Evolutionary conservation across 352 stramenopile genomes (phyloP).

Genomic region (Pythium aristosporum): DNA sequence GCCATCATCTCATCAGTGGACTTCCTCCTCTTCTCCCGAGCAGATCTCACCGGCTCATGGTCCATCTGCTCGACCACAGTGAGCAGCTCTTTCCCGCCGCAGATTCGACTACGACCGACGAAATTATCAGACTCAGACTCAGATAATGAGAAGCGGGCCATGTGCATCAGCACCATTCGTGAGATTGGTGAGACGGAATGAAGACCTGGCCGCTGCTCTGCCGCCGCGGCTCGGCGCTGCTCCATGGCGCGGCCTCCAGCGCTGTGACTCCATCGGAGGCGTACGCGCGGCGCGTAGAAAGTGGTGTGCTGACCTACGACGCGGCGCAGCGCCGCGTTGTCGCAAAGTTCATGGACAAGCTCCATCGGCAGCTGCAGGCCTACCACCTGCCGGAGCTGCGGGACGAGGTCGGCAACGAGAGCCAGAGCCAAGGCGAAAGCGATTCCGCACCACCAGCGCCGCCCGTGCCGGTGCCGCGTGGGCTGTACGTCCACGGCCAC

Average conservation of each 20-base stretch:
- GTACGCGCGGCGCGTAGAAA: slow-evolving; percentile 20
- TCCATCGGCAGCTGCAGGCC: slow-evolving; percentile 47
- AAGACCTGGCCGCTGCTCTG: not conserved
- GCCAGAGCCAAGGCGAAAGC: not conserved
- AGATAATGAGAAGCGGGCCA: not conserved
- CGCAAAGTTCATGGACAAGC: slow-evolving; percentile 53
- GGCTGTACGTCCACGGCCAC: slow-evolving; percentile 94
- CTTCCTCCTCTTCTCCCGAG: too few relatives aligned
- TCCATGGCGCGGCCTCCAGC: not conserved
- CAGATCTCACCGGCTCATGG: too few relatives aligned
- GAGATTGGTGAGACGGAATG: not conserved
- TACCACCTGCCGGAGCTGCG: slow-evolving; percentile 50
- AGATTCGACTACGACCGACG: too few relatives aligned
- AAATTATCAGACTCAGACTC: not conserved
- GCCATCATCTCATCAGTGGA: too few relatives aligned
- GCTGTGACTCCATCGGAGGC: slow-evolving; percentile 8
- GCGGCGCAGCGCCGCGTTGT: slow-evolving; percentile 26
- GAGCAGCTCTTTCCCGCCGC: too few relatives aligned
- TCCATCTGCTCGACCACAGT: too few relatives aligned
- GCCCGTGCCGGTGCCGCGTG: slow-evolving; percentile 63
- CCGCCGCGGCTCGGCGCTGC: slow-evolving; percentile 3
- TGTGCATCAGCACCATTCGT: not conserved
- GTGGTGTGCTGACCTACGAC: slow-evolving; percentile 19
- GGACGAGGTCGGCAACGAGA: not conserved
- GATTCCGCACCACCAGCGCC: too few relatives aligned